A percentile compares a stretch with the other conserved stretches of the same genome.
Conservation (phyloP, 441 rosid genomes). For the Capsella rubella region DNA sequence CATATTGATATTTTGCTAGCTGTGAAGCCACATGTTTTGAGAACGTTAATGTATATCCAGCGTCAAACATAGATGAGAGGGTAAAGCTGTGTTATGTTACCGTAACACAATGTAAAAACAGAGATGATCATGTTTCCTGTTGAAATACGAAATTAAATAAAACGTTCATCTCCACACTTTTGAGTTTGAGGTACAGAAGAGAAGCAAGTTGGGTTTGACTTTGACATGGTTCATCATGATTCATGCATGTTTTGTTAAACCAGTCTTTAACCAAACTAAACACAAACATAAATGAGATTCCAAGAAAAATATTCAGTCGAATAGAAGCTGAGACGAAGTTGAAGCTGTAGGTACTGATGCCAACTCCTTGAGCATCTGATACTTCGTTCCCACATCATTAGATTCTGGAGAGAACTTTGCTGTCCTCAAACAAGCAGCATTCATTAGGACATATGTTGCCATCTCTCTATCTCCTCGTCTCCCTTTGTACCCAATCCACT, state of each 20-base stretch:
- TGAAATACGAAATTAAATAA: background rate
- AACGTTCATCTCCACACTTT: background rate
- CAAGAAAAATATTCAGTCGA: constrained; percentile 1
- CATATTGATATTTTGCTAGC: background rate
- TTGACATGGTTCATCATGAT: background rate
- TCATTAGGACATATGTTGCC: constrained; percentile 15
- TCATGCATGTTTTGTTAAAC: background rate
- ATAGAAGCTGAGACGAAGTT: background rate
- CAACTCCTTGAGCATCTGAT: constrained; percentile 25
- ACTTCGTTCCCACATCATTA: background rate
- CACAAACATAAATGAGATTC: background rate
- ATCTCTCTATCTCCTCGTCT: constrained; percentile 8
- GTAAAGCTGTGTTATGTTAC: background rate
- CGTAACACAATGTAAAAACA: background rate
- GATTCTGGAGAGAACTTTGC: constrained; percentile 25
- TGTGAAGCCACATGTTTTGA: background rate
- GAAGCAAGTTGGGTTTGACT: background rate
- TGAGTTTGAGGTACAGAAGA: background rate
- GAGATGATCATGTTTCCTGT: background rate
- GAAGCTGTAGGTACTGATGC: constrained; percentile 18
- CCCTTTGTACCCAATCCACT: constrained; percentile 17
- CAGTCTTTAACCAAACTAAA: background rate
- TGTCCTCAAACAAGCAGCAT: constrained; percentile 16
- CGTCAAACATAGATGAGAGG: background rate
- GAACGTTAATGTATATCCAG: background rate